phyloP scores from a whole-genome alignment of 2,329 filamentous ascomycete species.

The Nigrospora oryzae region DNA sequence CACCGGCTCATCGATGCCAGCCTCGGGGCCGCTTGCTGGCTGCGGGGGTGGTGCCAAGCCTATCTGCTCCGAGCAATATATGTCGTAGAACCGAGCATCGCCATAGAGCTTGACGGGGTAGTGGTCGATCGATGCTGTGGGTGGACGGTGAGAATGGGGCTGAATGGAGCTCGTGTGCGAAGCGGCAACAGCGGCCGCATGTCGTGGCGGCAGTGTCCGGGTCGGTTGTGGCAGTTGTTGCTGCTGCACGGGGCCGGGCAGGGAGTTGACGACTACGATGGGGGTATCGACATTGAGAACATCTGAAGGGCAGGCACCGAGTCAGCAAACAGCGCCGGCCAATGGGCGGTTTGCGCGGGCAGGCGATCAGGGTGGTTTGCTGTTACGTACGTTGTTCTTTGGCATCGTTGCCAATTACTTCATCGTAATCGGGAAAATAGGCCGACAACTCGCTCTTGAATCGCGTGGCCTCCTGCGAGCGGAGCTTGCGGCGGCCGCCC shows the following conservation, averaged over 20 bases:
- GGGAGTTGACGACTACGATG: conserved; percentile 59
- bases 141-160: conserved; percentile 22
- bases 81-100: conserved; percentile 46
- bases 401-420: conserved; percentile 79
- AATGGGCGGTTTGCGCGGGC: not conserved
- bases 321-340: too few relatives aligned
- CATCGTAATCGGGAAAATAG: conserved; percentile 92
- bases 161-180: conserved; percentile 13
- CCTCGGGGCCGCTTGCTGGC: conserved; percentile 32
- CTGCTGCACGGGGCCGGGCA: conserved; percentile 17
- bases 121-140: conserved; percentile 9
- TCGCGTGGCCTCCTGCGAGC: conserved; percentile 76
- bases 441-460: conserved; percentile 86
- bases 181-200: conserved; percentile 13
- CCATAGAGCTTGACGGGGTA: conserved; percentile 43
- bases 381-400: conserved; percentile 62
- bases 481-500: conserved; percentile 66
- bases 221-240: conserved; percentile 14
- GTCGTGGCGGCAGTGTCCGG: conserved; percentile 28
- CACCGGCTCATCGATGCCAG: conserved; percentile 25
- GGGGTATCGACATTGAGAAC: conserved; percentile 64
- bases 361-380: not conserved
- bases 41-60: conserved; percentile 42
- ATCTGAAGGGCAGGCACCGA: conserved; percentile 38
- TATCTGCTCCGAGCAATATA: conserved; percentile 47